Base-by-base conservation (phyloP, 805 yeast species). In the Lachancea dasiensis region DNA sequence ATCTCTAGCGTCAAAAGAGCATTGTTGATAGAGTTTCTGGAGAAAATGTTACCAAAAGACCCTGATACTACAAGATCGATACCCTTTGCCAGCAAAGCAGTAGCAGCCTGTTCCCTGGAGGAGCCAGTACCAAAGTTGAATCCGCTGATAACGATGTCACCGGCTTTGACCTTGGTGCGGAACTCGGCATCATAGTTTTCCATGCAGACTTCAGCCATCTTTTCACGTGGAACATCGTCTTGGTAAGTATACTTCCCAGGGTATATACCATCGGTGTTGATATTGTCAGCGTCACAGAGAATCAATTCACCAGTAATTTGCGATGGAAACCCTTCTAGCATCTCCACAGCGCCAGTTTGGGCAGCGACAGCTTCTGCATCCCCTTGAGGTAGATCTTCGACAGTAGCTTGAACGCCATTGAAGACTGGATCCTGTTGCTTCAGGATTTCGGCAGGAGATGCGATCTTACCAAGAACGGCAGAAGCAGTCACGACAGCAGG, bases 181-280 rank as follows among this genome's bases (percentile, higher is more conserved):
- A 92, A 92, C 48, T 89, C 95, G 10, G 85, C 60, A 63, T 92
- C 99, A 64, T 92, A 92, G 68, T 92, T 92, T 66, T 92, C 98
- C 99, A 92, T 92, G 69, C 98, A 92, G 32, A 92, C 98, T 64
- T 90, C 84, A 24, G 98, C 98, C 99, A 92, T 92, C 60, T 82
- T 86, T 51, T 86, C 95, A 54, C 83, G 74, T 28, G 97, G 75
- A 32, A 92, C 92, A 58, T 92, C 97, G 62, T 92, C 99, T 68
- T 92, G 97, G 66, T 92, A 92, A 7, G 99, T 92, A 70, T 92
- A 92, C 61, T 92, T 92, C 49, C 99, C 99, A 16, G 99, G 99
- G 60, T 92, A 92, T 42, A 92, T 92, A 56, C 97, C 99, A 61
- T 92, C 99, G 16, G 99, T 92, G 67, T 92, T 92, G 64, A 92